Conservation (phyloP, 2,329 filamentous ascomycete species). For the Emericellopsis atlantica region DNA sequence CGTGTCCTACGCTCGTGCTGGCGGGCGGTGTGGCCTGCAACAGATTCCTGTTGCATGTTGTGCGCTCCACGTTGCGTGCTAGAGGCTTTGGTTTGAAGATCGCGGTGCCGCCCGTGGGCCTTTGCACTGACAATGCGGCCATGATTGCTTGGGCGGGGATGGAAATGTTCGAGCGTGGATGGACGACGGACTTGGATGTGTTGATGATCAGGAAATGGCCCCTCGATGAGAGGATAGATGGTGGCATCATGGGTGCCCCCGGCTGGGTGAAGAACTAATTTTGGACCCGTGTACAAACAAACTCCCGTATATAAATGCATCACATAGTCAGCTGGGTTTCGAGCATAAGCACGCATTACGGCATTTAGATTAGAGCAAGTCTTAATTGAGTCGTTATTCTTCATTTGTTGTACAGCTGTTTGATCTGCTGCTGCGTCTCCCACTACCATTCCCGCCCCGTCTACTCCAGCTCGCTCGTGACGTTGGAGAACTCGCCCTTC, state of each 20-base stretch:
- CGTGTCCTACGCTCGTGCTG: slow-evolving; percentile 53
- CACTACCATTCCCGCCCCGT: slow-evolving; percentile 2
- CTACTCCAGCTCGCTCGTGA: slow-evolving; percentile 64
- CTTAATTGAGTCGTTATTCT: not conserved
- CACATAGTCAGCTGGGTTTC: not conserved
- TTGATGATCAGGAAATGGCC: slow-evolving; percentile 58
- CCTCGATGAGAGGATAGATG: slow-evolving; percentile 44
- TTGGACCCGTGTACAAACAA: not conserved
- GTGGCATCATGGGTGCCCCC: slow-evolving; percentile 49
- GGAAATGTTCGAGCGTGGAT: slow-evolving; percentile 82
- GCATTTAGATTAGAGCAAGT: too few relatives aligned
- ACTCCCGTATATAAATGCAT: slow-evolving; percentile 5
- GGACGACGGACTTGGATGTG: slow-evolving; percentile 47
- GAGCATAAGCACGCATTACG: not conserved
- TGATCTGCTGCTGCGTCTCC: slow-evolving; percentile 4
- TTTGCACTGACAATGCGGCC: slow-evolving; percentile 91
- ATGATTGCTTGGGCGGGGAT: slow-evolving; percentile 95
- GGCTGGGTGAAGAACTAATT: slow-evolving; percentile 25
- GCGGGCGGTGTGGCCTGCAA: slow-evolving; percentile 89
- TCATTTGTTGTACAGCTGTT: slow-evolving; percentile 8
- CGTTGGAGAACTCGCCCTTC: slow-evolving; percentile 96
- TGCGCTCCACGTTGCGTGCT: slow-evolving; percentile 43
- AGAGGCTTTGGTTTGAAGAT: slow-evolving; percentile 49
- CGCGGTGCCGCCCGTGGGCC: slow-evolving; percentile 58
- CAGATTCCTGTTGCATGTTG: slow-evolving; percentile 58